Evolutionary conservation across 2,329 filamentous ascomycete genomes (phyloP), one percentile per base, ranked within the genome.

Genomic region (Aspergillus uvarum): DNA sequence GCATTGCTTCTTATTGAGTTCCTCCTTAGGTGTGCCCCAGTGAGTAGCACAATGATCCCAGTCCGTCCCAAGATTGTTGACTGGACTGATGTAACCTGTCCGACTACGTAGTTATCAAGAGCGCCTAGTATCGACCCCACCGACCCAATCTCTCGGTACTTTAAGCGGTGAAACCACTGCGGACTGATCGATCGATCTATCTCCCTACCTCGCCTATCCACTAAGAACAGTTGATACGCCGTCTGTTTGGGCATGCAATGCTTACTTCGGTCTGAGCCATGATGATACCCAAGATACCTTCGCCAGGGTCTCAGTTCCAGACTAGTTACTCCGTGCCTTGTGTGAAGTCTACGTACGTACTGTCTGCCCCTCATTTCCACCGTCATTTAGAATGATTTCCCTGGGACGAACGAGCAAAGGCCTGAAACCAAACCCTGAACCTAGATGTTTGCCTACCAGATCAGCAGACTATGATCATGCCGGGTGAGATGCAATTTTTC

Each of bases 101-200:
- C 26, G 26, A 54, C 52, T 19, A 54, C 22, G 22, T 47, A 47
- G 53, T 35, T 16, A 48, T 32, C 32, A 44, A 35, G 26, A 35
- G 26, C 53, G 42, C 21, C 53, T 29, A 29, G 2, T 48, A 14
- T 48, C 38, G 38, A 44, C 38, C 38, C 32, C 38, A 19, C 38
- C 16, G 38, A 55, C 21, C 53, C 53, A 48, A 16, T 48, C 53
- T 48, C 26, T 48, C 53, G 44, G 53, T 47, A 55, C 44, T 48
- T 29, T 3, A 47, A 44, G 42, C 42, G n/a, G 42, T 55, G 42
- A 47, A 55, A 44, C n/a, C 42, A 44, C 38, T 19, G 38, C 38
- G 38, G 38, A 44, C 14, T 16, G 32, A 44, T 44, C 38, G 38
- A 44, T 44, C 38, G 6, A 55, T 55, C 42, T 26, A 24, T n/a